Evolutionary conservation across 2,329 filamentous ascomycete genomes (phyloP), one percentile per base, ranked within the genome.

Genomic region (Colletotrichum karsti): DNA sequence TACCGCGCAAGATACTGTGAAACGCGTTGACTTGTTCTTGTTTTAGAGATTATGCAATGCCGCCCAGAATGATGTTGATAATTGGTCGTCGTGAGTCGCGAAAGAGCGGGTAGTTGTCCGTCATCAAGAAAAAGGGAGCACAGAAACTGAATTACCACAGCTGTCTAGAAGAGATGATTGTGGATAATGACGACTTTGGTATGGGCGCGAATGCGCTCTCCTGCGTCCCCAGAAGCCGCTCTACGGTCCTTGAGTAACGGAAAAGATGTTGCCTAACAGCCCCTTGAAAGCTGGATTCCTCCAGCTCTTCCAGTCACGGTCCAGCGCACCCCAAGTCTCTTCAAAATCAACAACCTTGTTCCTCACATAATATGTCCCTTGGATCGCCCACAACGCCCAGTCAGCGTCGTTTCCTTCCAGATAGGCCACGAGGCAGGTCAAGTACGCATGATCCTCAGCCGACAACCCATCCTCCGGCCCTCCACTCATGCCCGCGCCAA

Each of bases 321-420:
- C 80, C 64, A 88, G 63, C 15, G 85, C 74, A 0, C 86, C 88
- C 80, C 81, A 90, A 0, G 77, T 78, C 78, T 90, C 87, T 30
- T 89, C 84, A 44, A 79, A 78, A 69, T 88, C 84, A 15, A 85
- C 75, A 8, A 72, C 76, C 28, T 83, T 82, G 63, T 85, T 78
- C n/a, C 87, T 79, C 10, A 88, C 80, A 70, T 90, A 90, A 70
- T 89, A 90, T 65, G 84, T 86, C 12, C 88, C 88, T 75, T 87
- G 83, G 46, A 90, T 71, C 4, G 84, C 85, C 88, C 88, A 90
- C 12, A 88, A 78, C 1, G 84, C 83, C 87, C 88, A 90, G 68
- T 90, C 88, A 35, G 84, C 84, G 71, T 90, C 86, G 74, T 89
- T 90, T 44, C 77, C 74, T 54, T 82, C 77, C 79, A 90, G 82